Evolutionary conservation across 257 asterid genomes (phyloP), one percentile per base, ranked within the genome.

Genomic region (Rubia yunnanensis): DNA sequence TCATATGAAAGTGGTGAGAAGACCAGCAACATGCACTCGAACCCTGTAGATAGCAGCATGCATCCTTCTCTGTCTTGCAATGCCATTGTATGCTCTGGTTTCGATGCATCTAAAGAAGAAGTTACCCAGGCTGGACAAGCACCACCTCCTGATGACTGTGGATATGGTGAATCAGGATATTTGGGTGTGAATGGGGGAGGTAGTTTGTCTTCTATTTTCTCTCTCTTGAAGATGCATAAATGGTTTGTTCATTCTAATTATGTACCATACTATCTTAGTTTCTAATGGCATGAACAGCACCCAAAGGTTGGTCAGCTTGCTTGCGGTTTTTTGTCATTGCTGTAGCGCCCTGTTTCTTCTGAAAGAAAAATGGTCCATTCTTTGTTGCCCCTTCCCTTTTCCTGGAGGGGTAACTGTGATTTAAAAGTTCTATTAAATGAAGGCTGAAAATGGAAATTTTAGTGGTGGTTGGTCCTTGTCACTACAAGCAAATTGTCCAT

Each of bases 31-130:
- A 77, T 80, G 64, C 81, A 76, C 60, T 82, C 82, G 15, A 68
- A 78, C 74, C 85, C 83, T 46, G 72, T 75, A 27, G 94, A 81
- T 72, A 90, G 81, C 80, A 88, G 92, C 72, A 83, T 82, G 36
- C 97, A 88, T 71, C 96, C 92, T 74, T 94, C 98, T 64, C 95
- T 88, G 72, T 94, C 99, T 57, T 86, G 98, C 92, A 88, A 94
- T 79, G 99, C 98, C 60, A 83, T 94, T 76, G 69, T 94, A 66
- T 86, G 78, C 68, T 94, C 99, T 68, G 95, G 83, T 65, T 73
- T 80, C 71, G 99, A 94, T 77, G 83, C 73, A 70, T 94, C 97
- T 35, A 94, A 94, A 80, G 99, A 90, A 72, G 99, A 94, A 82
- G 97, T 88, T 64, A 80, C 86, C 72, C 98, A 94, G 73, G 83